These are phyloP conservation scores for Comarum palustre DNA, from an alignment of 306 rosid genomes.

Conservation along the genomic window DNA sequence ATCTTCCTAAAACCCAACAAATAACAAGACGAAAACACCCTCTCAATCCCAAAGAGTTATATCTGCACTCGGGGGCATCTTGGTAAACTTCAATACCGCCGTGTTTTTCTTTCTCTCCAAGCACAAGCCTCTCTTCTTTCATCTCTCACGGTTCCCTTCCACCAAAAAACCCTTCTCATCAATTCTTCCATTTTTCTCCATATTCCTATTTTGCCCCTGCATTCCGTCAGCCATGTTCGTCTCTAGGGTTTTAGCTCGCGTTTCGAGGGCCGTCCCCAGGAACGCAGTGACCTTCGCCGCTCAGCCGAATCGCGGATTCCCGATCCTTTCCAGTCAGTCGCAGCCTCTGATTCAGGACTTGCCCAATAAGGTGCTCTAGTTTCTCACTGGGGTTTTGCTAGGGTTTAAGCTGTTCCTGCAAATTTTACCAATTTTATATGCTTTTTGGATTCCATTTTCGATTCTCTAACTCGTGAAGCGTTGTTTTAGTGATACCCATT, in stretches of 20 bases:
- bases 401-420: conserved; percentile 45
- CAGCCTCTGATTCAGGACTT: conserved; percentile 45
- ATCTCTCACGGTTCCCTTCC: neutral
- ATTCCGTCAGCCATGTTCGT: conserved; percentile 48
- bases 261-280: conserved; percentile 44
- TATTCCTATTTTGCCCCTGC: conserved; percentile 16
- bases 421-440: neutral
- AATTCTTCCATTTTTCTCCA: neutral
- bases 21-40: neutral
- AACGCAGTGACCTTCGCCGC: conserved; percentile 48
- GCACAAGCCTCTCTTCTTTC: neutral
- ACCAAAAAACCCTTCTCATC: neutral
- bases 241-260: conserved; percentile 43
- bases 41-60: neutral
- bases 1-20: neutral
- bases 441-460: neutral
- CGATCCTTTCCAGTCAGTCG: conserved; percentile 42
- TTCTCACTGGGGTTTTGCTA: conserved; percentile 51
- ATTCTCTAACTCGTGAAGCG: neutral
- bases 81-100: conserved; percentile 4
- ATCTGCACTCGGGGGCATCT: neutral
- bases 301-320: conserved; percentile 30
- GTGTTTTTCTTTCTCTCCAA: conserved; percentile 22
- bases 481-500: neutral
- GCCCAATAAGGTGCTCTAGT: conserved; percentile 42